A percentile compares a stretch with the other conserved stretches of the same genome.
phyloP scores from a whole-genome alignment of 768 basidiomycete species.

The Lactarius hatsudake region DNA sequence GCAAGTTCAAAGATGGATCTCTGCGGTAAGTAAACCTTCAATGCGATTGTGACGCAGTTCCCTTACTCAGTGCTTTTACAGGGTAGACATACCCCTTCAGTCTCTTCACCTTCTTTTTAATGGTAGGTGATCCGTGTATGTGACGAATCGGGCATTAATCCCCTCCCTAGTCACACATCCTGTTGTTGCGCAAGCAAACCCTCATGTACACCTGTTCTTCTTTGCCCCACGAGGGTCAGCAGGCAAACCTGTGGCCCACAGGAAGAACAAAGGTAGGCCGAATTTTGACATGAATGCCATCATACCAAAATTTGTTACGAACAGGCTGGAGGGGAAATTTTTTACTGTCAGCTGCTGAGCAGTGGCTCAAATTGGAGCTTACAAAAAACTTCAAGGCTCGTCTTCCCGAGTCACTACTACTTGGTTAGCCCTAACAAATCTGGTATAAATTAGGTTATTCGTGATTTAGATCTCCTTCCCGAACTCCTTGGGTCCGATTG shows the following conservation, averaged over 20 bases:
- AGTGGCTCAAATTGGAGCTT: constrained; percentile 92
- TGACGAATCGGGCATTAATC: not conserved
- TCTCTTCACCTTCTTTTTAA: constrained; percentile 87
- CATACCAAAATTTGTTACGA: constrained; percentile 1
- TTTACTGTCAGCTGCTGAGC: constrained; percentile 86
- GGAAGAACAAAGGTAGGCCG: constrained; percentile 78
- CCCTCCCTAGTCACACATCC: constrained; percentile 71
- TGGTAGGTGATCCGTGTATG: constrained; percentile 40
- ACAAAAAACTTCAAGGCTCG: constrained; percentile 90
- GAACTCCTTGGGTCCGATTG: constrained; percentile 91
- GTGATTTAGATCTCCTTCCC: constrained; percentile 95
- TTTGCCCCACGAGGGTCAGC: constrained; percentile 88
- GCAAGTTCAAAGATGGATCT: constrained; percentile 90
- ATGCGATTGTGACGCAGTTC: not conserved
- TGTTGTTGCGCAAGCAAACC: constrained; percentile 92
- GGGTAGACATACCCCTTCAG: constrained; percentile 95
- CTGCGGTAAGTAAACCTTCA: constrained; percentile 52
- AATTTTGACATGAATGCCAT: not conserved
- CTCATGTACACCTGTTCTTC: constrained; percentile 91
- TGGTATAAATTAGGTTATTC: constrained; percentile 60
- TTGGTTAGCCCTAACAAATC: constrained; percentile 1
- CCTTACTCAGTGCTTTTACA: constrained; percentile 29
- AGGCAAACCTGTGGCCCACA: constrained; percentile 91
- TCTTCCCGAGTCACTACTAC: constrained; percentile 8
- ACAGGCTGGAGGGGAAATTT: constrained; percentile 95